Conservation (phyloP, 2,329 filamentous ascomycete species). For the Apiospora phragmitis region DNA sequence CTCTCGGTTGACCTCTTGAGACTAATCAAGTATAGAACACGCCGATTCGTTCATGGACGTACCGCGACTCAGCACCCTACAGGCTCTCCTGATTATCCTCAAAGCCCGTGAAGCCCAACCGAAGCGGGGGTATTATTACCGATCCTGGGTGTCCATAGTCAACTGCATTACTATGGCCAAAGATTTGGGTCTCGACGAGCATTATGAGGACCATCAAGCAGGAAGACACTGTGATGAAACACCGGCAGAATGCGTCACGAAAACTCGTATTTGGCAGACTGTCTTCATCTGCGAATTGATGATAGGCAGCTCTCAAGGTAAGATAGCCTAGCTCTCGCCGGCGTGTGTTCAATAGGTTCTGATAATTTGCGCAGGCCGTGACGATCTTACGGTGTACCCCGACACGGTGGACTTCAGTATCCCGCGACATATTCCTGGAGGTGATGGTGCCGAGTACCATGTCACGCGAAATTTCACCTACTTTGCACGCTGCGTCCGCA, state of each 20-base stretch:
- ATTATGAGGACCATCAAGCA: conserved; percentile 74
- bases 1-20: background rate
- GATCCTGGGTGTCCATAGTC: conserved; percentile 95
- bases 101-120: conserved; percentile 92
- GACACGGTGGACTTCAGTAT: conserved; percentile 76
- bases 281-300: conserved; percentile 86
- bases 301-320: conserved; percentile 92
- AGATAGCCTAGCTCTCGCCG: background rate
- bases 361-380: conserved; percentile 58
- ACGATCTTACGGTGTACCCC: conserved; percentile 73
- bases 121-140: conserved; percentile 92
- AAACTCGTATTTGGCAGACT: conserved; percentile 87
- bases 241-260: conserved; percentile 76
- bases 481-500: conserved; percentile 74
- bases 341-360: conserved; percentile 10
- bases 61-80: conserved; percentile 85
- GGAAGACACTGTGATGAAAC: conserved; percentile 69
- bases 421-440: conserved; percentile 61
- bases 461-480: conserved; percentile 84
- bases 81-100: conserved; percentile 81
- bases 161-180: conserved; percentile 92
- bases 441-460: conserved; percentile 74
- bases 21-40: conserved; percentile 63
- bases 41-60: conserved; percentile 93
- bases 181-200: conserved; percentile 86